A percentile compares a stretch with the other conserved stretches of the same genome.
These are phyloP conservation scores for Pestalotiopsis sp. DNA, from an alignment of 2,329 filamentous ascomycete genomes.

Conservation along the genomic window DNA sequence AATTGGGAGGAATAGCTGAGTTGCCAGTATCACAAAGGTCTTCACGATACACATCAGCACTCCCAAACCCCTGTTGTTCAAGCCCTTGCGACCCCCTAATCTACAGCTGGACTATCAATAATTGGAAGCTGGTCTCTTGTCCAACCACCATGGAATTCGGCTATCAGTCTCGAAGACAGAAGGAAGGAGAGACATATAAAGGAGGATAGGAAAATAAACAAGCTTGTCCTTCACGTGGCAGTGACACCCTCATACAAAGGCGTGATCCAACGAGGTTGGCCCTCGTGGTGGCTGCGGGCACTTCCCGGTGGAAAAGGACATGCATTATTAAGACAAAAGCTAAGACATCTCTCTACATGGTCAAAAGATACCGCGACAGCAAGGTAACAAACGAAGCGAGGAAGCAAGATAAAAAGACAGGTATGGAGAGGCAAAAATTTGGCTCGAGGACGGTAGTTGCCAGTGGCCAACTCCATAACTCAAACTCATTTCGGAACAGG, in stretches of 20 bases:
- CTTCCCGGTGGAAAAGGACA: constrained; percentile 7
- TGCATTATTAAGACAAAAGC: constrained; percentile 21
- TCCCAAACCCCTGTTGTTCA: not conserved
- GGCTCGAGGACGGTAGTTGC: not conserved
- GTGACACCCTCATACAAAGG: constrained; percentile 16
- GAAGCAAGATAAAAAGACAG: not conserved
- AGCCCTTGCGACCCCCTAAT: not conserved
- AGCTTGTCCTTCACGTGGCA: constrained; percentile 22
- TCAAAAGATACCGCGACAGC: not conserved
- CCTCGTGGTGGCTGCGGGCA: constrained; percentile 11
- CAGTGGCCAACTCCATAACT: not conserved
- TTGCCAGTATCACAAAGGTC: not conserved
- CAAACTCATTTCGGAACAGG: not conserved
- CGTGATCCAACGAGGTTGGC: constrained; percentile 10
- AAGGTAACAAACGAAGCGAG: not conserved
- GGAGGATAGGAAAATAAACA: constrained; percentile 1
- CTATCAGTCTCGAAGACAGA: not conserved
- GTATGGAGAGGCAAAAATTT: not conserved
- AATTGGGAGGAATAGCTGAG: not conserved
- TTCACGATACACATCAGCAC: not conserved
- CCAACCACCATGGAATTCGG: not conserved
- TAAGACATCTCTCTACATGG: constrained; percentile 20
- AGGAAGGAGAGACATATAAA: not conserved
- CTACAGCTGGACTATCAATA: constrained; percentile 8
- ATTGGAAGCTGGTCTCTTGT: constrained; percentile 16